A percentile compares a stretch with the other conserved stretches of the same genome.
phyloP scores from a whole-genome alignment of 75 land plant genomes.

The Larix kaempferi region DNA sequence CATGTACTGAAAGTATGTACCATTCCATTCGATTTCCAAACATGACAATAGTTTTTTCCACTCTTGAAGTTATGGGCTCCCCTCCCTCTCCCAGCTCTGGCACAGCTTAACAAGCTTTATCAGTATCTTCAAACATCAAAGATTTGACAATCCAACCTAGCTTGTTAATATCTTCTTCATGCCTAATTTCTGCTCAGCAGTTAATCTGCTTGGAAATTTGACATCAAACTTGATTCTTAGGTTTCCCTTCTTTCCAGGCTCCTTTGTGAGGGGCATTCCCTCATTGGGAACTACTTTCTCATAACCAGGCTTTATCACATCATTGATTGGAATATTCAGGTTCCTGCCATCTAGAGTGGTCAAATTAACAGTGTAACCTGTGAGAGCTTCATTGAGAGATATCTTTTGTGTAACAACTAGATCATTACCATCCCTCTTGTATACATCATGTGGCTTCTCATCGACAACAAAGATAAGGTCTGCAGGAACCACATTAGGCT shows the following conservation, averaged over 20 bases:
- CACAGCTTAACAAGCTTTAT: not conserved
- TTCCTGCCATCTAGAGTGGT: conserved; percentile 69
- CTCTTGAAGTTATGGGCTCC: not conserved
- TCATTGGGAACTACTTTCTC: conserved; percentile 81
- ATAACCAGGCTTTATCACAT: conserved; percentile 61
- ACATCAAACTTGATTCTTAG: conserved; percentile 64
- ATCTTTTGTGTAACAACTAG: conserved; percentile 62
- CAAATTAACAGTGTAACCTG: conserved; percentile 59
- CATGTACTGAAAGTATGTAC: not conserved
- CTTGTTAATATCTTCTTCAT: conserved; percentile 41
- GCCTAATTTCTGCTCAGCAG: conserved; percentile 58
- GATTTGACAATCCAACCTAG: too few relatives aligned
- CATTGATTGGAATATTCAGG: conserved; percentile 59
- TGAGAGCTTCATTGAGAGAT: conserved; percentile 67
- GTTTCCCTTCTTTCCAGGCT: conserved; percentile 62
- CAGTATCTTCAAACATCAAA: too few relatives aligned
- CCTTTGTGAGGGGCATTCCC: conserved; percentile 86
- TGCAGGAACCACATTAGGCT: conserved; percentile 64
- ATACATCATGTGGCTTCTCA: conserved; percentile 74
- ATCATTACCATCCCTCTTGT: conserved; percentile 83
- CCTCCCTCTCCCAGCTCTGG: not conserved
- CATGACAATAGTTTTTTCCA: not conserved
- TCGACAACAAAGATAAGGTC: conserved; percentile 81
- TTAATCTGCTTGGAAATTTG: conserved; percentile 62
- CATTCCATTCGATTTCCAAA: conserved; percentile 6